Base-by-base conservation (phyloP, 2,329 filamentous ascomycete species). In the Apiospora kogelbergensis region DNA sequence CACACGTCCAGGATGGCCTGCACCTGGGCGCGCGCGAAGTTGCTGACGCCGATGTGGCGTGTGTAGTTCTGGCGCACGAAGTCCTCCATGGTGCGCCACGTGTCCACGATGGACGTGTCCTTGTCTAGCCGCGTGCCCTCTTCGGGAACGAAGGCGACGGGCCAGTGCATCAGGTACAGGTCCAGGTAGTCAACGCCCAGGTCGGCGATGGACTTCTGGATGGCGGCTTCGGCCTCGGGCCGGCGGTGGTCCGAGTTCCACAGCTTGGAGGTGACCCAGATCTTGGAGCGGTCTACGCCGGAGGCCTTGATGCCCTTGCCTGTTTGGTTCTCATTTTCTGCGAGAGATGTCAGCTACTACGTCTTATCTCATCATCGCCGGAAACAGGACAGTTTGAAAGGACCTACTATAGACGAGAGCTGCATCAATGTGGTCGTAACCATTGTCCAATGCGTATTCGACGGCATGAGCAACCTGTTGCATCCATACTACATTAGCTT, bases 91-190 rank as follows among this genome's bases (percentile, higher is more conserved):
- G 84, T 84, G 44, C 83, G 79, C 87, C 88, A 91, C 66, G 88
- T 90, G 68, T 83, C 78, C 57, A 81, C 69, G 63, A 80, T 72
- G 9, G 75, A 73, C 0, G 74, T 77, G 2, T 72, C 45, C 60
- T 74, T 41, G 66, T 80, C 79, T 26, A 81, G 67, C 66, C 73
- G 72, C 2, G 66, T 74, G 53, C 53, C 53, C 53, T 73, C 70
- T 13, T 71, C 76, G 1, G 79, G 79, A 2, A 80, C 76, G 57
- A 82, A 78, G 6, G 82, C 76, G 70, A 83, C 79, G 70, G 83
- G 84, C 77, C 84, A 93, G 79, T 92, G 90, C 76, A 93, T 91
- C 69, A 93, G 83, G 78, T 87, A 92, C 11, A 93, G 82, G 76
- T 93, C 90, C 70, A 93, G 82, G 76, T 93, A 92, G 70, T 90